Base-by-base conservation (phyloP, 495 filamentous ascomycete species). In the Penicillium longicatenatum region DNA sequence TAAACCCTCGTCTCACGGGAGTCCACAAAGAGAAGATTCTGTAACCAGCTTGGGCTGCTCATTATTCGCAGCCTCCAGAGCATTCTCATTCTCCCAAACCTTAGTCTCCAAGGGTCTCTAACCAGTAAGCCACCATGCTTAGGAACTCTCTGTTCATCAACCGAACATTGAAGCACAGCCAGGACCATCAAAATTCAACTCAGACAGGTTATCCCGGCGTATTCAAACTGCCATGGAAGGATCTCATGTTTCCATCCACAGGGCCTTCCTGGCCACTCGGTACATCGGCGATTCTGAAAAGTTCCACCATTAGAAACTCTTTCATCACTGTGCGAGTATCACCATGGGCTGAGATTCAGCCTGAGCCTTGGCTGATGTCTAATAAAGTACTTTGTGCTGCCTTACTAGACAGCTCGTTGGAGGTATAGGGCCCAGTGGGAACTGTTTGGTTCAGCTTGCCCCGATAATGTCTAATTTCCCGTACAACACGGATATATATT, bases 401-500 rank as follows among this genome's bases (percentile, higher is more conserved):
- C 45, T 20, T 17, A n/a, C 21, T 17, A 1, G 35, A 2, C 12
- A 45, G 43, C 21, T 0, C 29, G 33, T 35, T 67, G 63, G 29
- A 58, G 45, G 45, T 66, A 68, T 4, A 63, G 49, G 4, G 52
- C 63, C 63, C 63, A 66, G 57, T 68, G 57, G 60, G 55, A 70
- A 12, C 65, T 48, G 24, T 67, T 51, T 17, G 55, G 52, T 6
- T 45, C 24, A 26, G 24, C n/a, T n/a, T n/a, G n/a, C n/a, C n/a
- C n/a, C n/a, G n/a, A n/a, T n/a, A n/a, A n/a, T n/a, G n/a, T n/a
- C n/a, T n/a, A n/a, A n/a, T n/a, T n/a, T n/a, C n/a, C n/a, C n/a
- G n/a, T n/a, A n/a, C n/a, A n/a, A n/a, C n/a, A n/a, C n/a, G n/a
- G n/a, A n/a, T n/a, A n/a, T n/a, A n/a, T n/a, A n/a, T n/a, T n/a